Evolutionary conservation across 106 monocot genomes (phyloP), one percentile per base, ranked within the genome.

Genomic region (Dendrobium officinale): DNA sequence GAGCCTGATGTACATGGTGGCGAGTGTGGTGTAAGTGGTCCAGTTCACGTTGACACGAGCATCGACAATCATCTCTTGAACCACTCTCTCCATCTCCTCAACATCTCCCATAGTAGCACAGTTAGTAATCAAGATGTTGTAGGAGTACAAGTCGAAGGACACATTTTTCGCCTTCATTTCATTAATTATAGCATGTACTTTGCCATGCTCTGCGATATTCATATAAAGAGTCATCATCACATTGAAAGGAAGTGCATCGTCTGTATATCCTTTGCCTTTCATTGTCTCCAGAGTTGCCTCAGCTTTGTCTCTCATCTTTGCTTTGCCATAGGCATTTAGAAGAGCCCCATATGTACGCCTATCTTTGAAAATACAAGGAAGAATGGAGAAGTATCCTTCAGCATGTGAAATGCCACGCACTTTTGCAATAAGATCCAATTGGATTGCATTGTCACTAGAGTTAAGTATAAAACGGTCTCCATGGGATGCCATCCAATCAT

Each of bases 221-320:
- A 95, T 89, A 72, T 98, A 98, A n/a, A 98, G 80, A 64, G 94
- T 95, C 98, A 94, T 98, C 88, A 98, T 89, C 76, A 95, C 97
- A 85, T 98, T 98, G 68, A 73, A 94, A 72, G 89, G 86, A 79
- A 98, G 87, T 58, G 92, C 66, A 77, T 94, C 92, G 9, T 77
- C 78, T 22, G 78, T 76, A 77, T 87, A 92, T 44, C 85, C 91
- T 26, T 89, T 90, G 47, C 81, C 80, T 82, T 75, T 86, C 91
- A 98, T 95, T 48, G 61, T 81, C 54, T 91, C 85, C 77, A 95
- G 75, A 19, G 84, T 77, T 0, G 74, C 83, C 81, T 98, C 92
- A 43, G 98, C 90, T 81, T 95, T 92, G 20, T 88, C 89, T 78
- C 83, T 91, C 81, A 88, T 67, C 79, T 83, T 91, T 44, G 92